A percentile compares a stretch with the other conserved stretches of the same genome.
These are phyloP conservation scores for Mycena metata DNA, from an alignment of 768 basidiomycete genomes.

Conservation along the genomic window DNA sequence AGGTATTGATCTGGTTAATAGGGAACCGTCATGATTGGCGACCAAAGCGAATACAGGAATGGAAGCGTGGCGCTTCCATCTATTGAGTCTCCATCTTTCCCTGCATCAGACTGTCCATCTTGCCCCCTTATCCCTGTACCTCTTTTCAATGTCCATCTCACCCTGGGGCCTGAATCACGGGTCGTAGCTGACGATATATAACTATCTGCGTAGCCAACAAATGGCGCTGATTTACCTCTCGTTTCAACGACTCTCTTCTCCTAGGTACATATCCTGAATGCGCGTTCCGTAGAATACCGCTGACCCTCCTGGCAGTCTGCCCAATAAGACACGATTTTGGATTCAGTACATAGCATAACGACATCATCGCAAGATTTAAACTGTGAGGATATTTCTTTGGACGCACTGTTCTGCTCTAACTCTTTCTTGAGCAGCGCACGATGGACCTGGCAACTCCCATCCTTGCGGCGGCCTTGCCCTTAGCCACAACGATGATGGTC, in stretches of 20 bases:
- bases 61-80: conserved; percentile 9
- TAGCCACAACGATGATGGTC: conserved; percentile 10
- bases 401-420: no score
- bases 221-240: conserved; percentile 12
- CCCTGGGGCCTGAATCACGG: conserved; percentile 10
- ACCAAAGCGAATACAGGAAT: conserved; percentile 10
- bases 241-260: neutral
- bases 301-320: neutral
- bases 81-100: conserved; percentile 13
- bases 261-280: conserved; percentile 8
- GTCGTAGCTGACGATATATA: conserved; percentile 6
- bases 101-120: conserved; percentile 19
- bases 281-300: neutral
- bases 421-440: no score
- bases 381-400: no score
- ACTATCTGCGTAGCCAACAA: neutral
- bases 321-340: no score
- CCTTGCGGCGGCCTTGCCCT: conserved; percentile 1
- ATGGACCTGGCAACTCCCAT: neutral
- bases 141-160: conserved; percentile 7
- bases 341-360: neutral
- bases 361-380: neutral
- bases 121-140: conserved; percentile 2
- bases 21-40: conserved; percentile 6
- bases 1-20: neutral